Evolutionary conservation across 768 basidiomycete genomes (phyloP), one percentile per base, ranked within the genome.

Genomic region (Trametes sanguinea): DNA sequence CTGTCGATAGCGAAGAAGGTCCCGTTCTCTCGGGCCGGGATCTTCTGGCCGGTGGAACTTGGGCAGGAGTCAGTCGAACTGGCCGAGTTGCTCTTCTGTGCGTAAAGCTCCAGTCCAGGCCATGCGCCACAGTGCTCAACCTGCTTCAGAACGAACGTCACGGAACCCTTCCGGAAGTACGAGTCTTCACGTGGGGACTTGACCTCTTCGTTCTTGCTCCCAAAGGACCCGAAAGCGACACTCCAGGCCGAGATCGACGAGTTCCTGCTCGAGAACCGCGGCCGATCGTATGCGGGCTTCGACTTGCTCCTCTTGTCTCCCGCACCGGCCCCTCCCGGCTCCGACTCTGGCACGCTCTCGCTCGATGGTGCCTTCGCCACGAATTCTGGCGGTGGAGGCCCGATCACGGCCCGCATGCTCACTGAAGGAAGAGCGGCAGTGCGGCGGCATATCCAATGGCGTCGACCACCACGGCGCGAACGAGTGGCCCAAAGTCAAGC

Each of bases 51-150:
- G 90, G 90, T 43, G 92, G 92, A 46, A 89, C 91, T 39, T 94
- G 92, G 92, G 81, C 92, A 68, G 92, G 92, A 11, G 74, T 92
- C 59, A 85, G 73, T 70, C 81, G 82, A 62, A 64, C 80, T 61
- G 92, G 92, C 27, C 82, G 81, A 65, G 75, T 92, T 57, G 90
- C 89, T 11, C 71, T 94, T 54, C 70, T 93, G 92, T 92, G 73
- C 74, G 91, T 73, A 50, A 2, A n/a, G 42, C 53, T 32, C 11
- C 6, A 14, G 39, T 14, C 42, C 7, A 30, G 40, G 29, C 53
- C 46, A 33, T 62, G 44, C 16, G 33, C 43, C 46, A n/a, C 27
- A 48, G n/a, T 57, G 56, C 66, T 54, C 57, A 64, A 51, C 22
- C 22, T 48, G 53, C 29, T 40, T 11, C 56, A 92, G 91, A 71